Evolutionary conservation across 2,329 filamentous ascomycete genomes (phyloP), one percentile per base, ranked within the genome.

Genomic region (Magnaporthales sp.): DNA sequence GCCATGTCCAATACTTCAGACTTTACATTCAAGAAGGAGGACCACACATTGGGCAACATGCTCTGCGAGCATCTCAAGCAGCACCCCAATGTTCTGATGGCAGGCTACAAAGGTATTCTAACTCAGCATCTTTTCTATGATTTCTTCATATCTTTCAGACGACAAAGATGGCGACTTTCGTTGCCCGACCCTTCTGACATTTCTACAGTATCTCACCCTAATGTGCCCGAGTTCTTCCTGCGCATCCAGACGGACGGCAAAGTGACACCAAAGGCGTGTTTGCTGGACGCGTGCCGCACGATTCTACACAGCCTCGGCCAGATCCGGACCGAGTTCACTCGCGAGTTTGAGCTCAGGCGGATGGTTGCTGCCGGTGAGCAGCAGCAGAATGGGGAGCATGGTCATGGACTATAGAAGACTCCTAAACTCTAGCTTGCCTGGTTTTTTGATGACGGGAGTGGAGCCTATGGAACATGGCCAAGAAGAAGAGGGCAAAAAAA

Each of bases 21-120:
- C 78, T 99, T 99, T 81, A 88, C 92, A 68, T 89, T 99, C 79
- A 92, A 92, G 79, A 98, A 97, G 78, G 95, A 99, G 78, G 95
- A 99, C 73, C 94, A 97, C 80, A 97, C 94, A 1, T 86, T 99
- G 29, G 95, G 90, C 72, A 97, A 99, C 77, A 84, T 99, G 67
- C 85, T 99, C 67, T 86, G 90, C 63, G 89, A 92, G 74, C 91
- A 94, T 73, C 89, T 99, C 67, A 89, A 95, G 80, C 89, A 91
- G 76, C 90, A 92, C 73, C 86, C 88, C 22, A 89, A 96, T 75
- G 91, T 99, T 72, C 82, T 90, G 72, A 96, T 98, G 84, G 89
- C 93, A 68, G 95, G 91, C 13, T 99, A 99, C 84, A 96, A 96
- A 79, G 87, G 91, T 89, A 77, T 69, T 86, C 60, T 8, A n/a